phyloP scores from a whole-genome alignment of 2,329 filamentous ascomycete genomes.

The Penicillium sp. region DNA sequence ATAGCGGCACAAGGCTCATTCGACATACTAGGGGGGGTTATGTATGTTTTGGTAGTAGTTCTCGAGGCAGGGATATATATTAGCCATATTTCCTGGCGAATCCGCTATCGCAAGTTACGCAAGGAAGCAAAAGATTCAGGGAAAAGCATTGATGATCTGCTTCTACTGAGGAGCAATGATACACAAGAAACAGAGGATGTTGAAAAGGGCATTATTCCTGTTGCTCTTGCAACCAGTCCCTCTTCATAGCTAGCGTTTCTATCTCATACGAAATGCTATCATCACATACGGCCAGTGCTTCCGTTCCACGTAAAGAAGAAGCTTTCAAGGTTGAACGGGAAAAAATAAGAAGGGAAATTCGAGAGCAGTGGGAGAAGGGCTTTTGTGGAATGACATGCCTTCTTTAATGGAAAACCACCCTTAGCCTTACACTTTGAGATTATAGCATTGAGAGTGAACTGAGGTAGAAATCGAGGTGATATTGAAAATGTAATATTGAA shows the following conservation, averaged over 20 bases:
- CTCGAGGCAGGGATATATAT: constrained; percentile 62
- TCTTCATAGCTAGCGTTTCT: not conserved
- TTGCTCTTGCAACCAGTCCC: not conserved
- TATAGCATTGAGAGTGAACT: too few species aligned
- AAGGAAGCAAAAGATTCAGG: constrained; percentile 53
- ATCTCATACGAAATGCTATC: not conserved
- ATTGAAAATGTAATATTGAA: not conserved
- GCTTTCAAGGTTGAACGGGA: too few species aligned
- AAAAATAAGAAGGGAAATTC: too few species aligned
- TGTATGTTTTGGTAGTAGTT: constrained; percentile 61
- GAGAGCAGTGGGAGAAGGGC: too few species aligned
- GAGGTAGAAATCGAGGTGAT: too few species aligned
- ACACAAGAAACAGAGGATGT: constrained; percentile 6
- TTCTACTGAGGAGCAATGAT: constrained; percentile 18
- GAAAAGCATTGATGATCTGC: constrained; percentile 58
- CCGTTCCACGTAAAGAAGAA: too few species aligned
- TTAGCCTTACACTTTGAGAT: too few species aligned
- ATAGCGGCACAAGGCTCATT: constrained; percentile 61
- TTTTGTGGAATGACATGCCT: not conserved
- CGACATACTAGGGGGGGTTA: constrained; percentile 59
- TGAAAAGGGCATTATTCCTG: constrained; percentile 2
- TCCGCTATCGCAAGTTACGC: constrained; percentile 55
- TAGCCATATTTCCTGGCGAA: constrained; percentile 60
- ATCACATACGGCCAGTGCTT: too few species aligned
- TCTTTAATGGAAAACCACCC: too few species aligned